These are phyloP conservation scores for Plenodomus lindquistii DNA, from an alignment of 2,329 filamentous ascomycete genomes.

Conservation along the genomic window DNA sequence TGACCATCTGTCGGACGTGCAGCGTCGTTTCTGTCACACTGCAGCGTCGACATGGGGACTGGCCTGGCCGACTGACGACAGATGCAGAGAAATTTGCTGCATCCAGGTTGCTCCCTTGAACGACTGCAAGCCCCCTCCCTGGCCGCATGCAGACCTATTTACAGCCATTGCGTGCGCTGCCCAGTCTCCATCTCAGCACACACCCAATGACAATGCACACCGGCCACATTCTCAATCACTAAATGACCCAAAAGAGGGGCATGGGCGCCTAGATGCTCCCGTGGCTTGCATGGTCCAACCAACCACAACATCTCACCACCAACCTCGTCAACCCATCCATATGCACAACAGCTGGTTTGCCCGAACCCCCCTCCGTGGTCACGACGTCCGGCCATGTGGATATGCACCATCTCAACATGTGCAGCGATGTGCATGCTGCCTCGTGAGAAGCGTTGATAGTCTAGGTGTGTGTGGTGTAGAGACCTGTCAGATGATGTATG, in stretches of 20 bases:
- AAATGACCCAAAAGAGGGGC: conserved; percentile 34
- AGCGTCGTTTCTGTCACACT: conserved; percentile 37
- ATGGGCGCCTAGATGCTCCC: conserved; percentile 38
- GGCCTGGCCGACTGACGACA: conserved; percentile 15
- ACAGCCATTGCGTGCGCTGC: conserved; percentile 29
- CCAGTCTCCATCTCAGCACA: conserved; percentile 9
- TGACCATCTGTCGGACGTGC: conserved; percentile 25
- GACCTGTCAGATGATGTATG: conserved; percentile 19
- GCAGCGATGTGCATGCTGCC: conserved; percentile 29
- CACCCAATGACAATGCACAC: conserved; percentile 21
- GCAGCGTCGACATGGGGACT: conserved; percentile 24
- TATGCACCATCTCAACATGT: conserved; percentile 16
- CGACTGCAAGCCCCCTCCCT: conserved; percentile 19
- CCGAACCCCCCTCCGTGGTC: conserved; percentile 8
- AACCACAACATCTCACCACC: conserved; percentile 25
- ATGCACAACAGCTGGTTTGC: conserved; percentile 11
- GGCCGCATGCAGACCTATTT: conserved; percentile 38
- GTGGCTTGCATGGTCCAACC: conserved; percentile 32
- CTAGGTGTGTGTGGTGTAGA: conserved; percentile 1
- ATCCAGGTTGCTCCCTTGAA: conserved; percentile 10
- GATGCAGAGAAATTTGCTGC: conserved; percentile 22
- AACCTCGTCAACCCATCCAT: conserved; percentile 2
- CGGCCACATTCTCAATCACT: conserved; percentile 26
- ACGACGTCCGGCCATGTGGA: conserved; percentile 21
- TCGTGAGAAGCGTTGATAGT: conserved; percentile 1